Base-by-base conservation (phyloP, 2,329 filamentous ascomycete species). In the Pestalotiopsis fici region DNA sequence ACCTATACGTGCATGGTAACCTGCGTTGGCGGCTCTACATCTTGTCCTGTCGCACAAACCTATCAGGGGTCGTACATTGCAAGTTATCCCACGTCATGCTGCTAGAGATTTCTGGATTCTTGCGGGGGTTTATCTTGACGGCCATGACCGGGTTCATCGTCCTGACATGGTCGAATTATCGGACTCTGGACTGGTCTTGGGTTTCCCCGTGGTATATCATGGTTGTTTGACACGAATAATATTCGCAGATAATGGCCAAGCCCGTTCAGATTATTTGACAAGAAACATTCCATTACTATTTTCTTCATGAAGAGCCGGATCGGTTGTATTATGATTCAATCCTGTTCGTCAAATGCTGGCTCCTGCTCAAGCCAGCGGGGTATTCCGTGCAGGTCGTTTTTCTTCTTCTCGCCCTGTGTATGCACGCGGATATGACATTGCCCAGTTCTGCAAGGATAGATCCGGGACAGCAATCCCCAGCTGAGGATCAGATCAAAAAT, bases 281-380 rank as follows among this genome's bases (percentile, higher is more conserved):
- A 27, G 18, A 57, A 25, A 31, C 27, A 57, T 31, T 57, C 23
- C 55, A 57, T 57, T 27, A 57, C 13, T 57, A 15, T 18, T 31
- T 57, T 27, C 23, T 27, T n/a, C n/a, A 57, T 27, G 15, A 57
- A 57, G 27, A 25, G 21, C 21, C 55, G 23, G 55, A 57, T 57
- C 15, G 55, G 23, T 31, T 27, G 55, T 31, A 18, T n/a, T 50
- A 21, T 4, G 21, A 15, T 25, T 27, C 12, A 57, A 31, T 57
- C 55, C 55, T 57, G 27, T 27, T 15, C 27, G 13, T 31, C 55
- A 25, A 27, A 25, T 57, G 55, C 55, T 31, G 55, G 55, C 55
- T 57, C 55, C 55, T 57, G 23, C 55, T 57, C 55, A 57, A 27
- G 55, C 55, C 55, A 57, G 55, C 55, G 55, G 55, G 54, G 55